Evolutionary conservation across 139 green algal genomes (phyloP).

Genomic region (Chlorella sp.): DNA sequence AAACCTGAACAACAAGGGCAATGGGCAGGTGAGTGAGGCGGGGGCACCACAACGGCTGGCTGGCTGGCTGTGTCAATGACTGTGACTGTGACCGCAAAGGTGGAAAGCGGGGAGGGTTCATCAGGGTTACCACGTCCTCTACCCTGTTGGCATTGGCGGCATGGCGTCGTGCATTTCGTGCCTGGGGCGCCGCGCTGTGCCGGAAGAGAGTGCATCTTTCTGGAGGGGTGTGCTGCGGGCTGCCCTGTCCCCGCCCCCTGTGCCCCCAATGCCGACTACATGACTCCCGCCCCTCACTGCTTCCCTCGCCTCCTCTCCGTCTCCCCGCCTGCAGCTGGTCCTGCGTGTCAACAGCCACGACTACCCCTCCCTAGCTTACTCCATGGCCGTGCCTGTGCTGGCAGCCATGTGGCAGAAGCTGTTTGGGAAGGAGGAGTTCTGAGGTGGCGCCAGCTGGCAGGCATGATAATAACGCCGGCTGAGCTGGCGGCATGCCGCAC

Average conservation of each 20-base stretch:
- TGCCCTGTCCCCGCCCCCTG: neutral
- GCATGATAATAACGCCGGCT: neutral
- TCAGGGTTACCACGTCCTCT: too few relatives aligned
- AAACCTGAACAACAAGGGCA: conserved; percentile 50
- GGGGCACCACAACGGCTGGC: too few relatives aligned
- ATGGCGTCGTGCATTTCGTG: neutral
- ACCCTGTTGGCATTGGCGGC: too few relatives aligned
- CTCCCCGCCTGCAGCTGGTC: neutral
- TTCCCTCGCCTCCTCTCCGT: neutral
- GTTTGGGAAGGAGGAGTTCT: conserved; percentile 37
- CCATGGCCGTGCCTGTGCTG: conserved; percentile 48
- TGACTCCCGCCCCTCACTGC: neutral
- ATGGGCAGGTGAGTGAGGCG: conserved; percentile 35
- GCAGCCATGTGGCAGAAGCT: conserved; percentile 34
- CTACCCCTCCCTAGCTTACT: conserved; percentile 38
- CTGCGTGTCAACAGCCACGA: conserved; percentile 50
- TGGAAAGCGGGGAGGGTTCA: too few relatives aligned
- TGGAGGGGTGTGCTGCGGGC: neutral
- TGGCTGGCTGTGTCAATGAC: too few relatives aligned
- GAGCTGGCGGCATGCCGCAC: too few relatives aligned
- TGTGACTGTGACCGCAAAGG: too few relatives aligned
- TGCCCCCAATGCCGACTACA: neutral
- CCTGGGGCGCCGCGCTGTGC: neutral
- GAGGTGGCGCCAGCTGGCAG: neutral
- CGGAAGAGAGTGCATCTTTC: neutral